phyloP scores from a whole-genome alignment of 1,284 basidiomycete genomes.

The Pseudozyma hubeiensis region DNA sequence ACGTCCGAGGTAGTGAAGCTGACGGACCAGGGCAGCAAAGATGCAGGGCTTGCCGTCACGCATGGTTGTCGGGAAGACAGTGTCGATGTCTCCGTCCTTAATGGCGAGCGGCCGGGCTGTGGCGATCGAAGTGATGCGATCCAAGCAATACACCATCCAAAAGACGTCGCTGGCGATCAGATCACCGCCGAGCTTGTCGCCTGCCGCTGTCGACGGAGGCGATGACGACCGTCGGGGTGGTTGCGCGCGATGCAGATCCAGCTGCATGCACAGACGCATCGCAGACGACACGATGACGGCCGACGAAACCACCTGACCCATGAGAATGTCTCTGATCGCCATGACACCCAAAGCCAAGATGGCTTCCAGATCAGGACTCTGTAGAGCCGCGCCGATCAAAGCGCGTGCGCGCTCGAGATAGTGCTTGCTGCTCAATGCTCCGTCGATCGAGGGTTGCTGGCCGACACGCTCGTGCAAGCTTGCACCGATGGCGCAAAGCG shows the following conservation, averaged over 20 bases:
- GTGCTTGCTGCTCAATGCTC: conserved; percentile 30
- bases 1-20: conserved; percentile 39
- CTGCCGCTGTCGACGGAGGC: background rate
- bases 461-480: conserved; percentile 30
- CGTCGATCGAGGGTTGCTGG: conserved; percentile 3
- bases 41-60: conserved; percentile 39
- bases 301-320: conserved; percentile 28
- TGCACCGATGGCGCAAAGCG: conserved; percentile 40
- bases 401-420: conserved; percentile 33
- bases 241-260: conserved; percentile 36
- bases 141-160: conserved; percentile 44
- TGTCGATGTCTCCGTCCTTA: conserved; percentile 44
- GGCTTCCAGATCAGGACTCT: conserved; percentile 30
- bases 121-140: conserved; percentile 40
- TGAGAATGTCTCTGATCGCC: conserved; percentile 37
- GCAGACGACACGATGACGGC: conserved; percentile 33
- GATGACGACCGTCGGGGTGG: conserved; percentile 12
- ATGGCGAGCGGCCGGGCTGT: conserved; percentile 34
- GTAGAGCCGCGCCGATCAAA: conserved; percentile 31
- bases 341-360: conserved; percentile 42
- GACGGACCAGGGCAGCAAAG: conserved; percentile 43
- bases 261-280: conserved; percentile 35
- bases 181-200: conserved; percentile 2
- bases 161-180: conserved; percentile 22
- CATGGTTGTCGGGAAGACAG: conserved; percentile 23